These are phyloP conservation scores for Zoysia japonica DNA, from an alignment of 176 grass and related monocot species.

Conservation along the genomic window DNA sequence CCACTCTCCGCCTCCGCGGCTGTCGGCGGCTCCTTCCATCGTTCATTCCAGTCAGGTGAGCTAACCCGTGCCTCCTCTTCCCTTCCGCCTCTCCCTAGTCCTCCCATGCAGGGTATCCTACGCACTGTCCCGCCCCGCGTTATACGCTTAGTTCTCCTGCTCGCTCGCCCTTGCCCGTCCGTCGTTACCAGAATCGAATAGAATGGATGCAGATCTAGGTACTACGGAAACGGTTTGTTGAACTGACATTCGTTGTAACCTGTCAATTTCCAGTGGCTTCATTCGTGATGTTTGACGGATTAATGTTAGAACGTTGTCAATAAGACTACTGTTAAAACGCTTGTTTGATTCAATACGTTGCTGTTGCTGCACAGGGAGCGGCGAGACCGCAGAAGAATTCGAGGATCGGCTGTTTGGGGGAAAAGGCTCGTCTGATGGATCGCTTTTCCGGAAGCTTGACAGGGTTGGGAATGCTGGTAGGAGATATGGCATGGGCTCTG, in stretches of 20 bases:
- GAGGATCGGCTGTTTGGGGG: constrained; percentile 49
- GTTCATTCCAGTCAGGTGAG: constrained; percentile 49
- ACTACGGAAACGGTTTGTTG: neutral
- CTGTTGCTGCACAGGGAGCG: constrained; percentile 23
- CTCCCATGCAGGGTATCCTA: neutral
- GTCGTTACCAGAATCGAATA: neutral
- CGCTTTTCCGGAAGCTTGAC: constrained; percentile 61
- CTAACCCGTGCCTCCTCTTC: neutral
- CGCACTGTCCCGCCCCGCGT: neutral
- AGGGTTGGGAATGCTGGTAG: constrained; percentile 27
- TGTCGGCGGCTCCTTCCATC: constrained; percentile 25
- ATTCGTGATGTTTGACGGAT: constrained; percentile 9
- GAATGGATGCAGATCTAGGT: constrained; percentile 24
- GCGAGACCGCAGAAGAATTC: constrained; percentile 49
- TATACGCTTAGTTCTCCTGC: neutral
- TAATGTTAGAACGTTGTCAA: neutral
- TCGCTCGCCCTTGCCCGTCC: neutral
- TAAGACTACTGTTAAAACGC: constrained; percentile 9
- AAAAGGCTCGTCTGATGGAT: neutral
- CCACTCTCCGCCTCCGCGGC: constrained; percentile 5
- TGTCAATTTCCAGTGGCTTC: neutral
- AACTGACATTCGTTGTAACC: neutral
- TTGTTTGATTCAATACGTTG: constrained; percentile 22
- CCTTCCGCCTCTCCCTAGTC: neutral
- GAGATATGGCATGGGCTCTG: constrained; percentile 34